These are phyloP conservation scores for Papilionanthe hybrid DNA, from an alignment of 116 monocot genomes.

Conservation along the genomic window DNA sequence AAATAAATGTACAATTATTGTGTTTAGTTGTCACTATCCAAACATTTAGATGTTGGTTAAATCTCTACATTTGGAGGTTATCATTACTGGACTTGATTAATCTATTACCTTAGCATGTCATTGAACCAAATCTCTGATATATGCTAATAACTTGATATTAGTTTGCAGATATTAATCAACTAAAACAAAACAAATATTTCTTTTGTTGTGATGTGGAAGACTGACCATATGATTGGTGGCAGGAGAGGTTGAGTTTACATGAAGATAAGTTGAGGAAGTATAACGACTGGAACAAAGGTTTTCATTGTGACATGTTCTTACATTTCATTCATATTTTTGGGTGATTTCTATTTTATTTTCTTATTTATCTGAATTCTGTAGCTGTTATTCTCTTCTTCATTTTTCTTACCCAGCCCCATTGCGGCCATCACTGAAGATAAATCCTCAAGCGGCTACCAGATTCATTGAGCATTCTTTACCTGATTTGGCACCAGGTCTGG, in stretches of 20 bases:
- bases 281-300: constrained; percentile 61
- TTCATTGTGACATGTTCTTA: background rate
- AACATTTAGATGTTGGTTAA: too few relatives aligned
- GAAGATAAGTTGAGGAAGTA: constrained; percentile 61
- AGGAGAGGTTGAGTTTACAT: constrained; percentile 79
- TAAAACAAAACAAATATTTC: too few relatives aligned
- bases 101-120: too few relatives aligned
- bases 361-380: background rate
- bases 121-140: too few relatives aligned
- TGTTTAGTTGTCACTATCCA: too few relatives aligned
- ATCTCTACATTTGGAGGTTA: too few relatives aligned
- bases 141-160: too few relatives aligned
- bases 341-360: background rate
- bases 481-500: constrained; percentile 59
- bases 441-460: constrained; percentile 66
- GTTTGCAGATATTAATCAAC: too few relatives aligned
- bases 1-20: too few relatives aligned
- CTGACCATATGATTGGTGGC: constrained; percentile 1
- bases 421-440: constrained; percentile 59
- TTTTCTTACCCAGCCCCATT: constrained; percentile 47
- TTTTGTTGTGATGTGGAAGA: background rate
- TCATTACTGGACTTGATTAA: too few relatives aligned
- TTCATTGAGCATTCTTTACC: constrained; percentile 84
- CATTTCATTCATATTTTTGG: background rate
- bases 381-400: constrained; percentile 6